phyloP scores from a whole-genome alignment of 1,284 basidiomycete genomes.

The Ustilago loliicola region DNA sequence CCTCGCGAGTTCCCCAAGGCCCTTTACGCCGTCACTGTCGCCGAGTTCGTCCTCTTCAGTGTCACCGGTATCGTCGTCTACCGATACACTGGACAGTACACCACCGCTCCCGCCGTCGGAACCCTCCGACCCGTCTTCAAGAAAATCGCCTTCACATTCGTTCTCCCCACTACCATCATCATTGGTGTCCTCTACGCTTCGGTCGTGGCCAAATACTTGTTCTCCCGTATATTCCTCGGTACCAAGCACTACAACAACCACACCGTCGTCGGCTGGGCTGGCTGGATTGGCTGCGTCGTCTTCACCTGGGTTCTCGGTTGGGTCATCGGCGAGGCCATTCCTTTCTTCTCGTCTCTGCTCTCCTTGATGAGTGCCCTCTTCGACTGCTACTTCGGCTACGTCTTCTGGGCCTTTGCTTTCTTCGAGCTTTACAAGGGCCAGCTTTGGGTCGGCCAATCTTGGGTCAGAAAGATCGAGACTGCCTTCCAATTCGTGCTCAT shows the following conservation, averaged over 20 bases:
- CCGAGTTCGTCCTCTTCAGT: constrained; percentile 76
- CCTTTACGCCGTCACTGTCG: constrained; percentile 72
- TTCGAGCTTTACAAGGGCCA: constrained; percentile 71
- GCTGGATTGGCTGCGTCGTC: constrained; percentile 76
- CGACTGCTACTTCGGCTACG: constrained; percentile 71
- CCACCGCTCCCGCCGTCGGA: constrained; percentile 61
- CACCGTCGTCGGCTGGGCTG: constrained; percentile 76
- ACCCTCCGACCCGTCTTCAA: constrained; percentile 55
- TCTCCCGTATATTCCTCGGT: constrained; percentile 61
- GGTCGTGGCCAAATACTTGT: constrained; percentile 68
- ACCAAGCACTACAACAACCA: constrained; percentile 72
- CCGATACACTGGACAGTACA: constrained; percentile 72
- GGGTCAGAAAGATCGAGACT: constrained; percentile 57
- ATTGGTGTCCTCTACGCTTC: constrained; percentile 69
- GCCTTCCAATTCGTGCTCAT: constrained; percentile 72
- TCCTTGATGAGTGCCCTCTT: constrained; percentile 71
- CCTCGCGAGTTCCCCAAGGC: constrained; percentile 78
- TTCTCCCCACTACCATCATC: constrained; percentile 68
- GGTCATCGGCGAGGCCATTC: constrained; percentile 75
- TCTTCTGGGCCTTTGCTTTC: constrained; percentile 73
- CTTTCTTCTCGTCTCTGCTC: constrained; percentile 73
- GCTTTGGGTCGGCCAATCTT: constrained; percentile 57
- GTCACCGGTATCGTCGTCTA: constrained; percentile 76
- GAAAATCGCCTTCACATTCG: constrained; percentile 68
- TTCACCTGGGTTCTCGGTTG: constrained; percentile 77